A percentile compares a stretch with the other conserved stretches of the same genome.
Evolutionary conservation across 352 stramenopile genomes (phyloP).

Genomic region (Phytophthora citricola): DNA sequence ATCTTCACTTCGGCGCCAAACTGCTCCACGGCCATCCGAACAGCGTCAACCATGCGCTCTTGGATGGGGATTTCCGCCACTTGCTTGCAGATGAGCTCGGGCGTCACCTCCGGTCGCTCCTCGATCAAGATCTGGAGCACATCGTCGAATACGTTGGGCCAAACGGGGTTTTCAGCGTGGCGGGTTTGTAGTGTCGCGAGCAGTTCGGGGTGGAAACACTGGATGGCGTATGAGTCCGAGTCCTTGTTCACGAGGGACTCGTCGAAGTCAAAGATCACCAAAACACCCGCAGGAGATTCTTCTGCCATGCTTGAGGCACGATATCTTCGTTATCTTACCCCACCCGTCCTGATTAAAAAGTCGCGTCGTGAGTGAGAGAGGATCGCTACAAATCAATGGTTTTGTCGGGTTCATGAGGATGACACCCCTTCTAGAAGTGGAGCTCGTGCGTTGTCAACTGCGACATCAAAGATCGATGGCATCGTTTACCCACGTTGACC

Average conservation of each 20-base stretch:
- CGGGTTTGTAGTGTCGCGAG: constrained; percentile 35
- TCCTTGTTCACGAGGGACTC: constrained; percentile 63
- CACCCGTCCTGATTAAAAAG: neutral
- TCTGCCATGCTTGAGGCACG: neutral
- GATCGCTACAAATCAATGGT: neutral
- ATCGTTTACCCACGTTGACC: neutral
- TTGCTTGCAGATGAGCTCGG: constrained; percentile 42
- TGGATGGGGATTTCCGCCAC: constrained; percentile 63
- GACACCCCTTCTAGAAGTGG: neutral
- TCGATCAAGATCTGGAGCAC: constrained; percentile 45
- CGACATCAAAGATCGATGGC: neutral
- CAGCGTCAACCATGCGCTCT: constrained; percentile 66
- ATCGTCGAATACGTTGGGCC: constrained; percentile 69
- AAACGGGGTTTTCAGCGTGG: constrained; percentile 35
- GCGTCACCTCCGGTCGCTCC: constrained; percentile 48
- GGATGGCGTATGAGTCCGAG: constrained; percentile 71
- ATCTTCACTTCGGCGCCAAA: constrained; percentile 58
- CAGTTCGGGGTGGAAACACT: constrained; percentile 61
- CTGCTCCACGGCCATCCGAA: constrained; percentile 50
- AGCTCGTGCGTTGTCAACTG: neutral
- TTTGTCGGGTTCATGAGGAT: neutral
- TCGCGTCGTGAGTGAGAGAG: neutral
- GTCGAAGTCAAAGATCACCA: constrained; percentile 69
- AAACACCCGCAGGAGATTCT: constrained; percentile 8
- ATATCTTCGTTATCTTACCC: neutral